A percentile compares a stretch with the other conserved stretches of the same genome.
phyloP scores from a whole-genome alignment of 306 rosid genomes.

The Luffa aegyptiaca region DNA sequence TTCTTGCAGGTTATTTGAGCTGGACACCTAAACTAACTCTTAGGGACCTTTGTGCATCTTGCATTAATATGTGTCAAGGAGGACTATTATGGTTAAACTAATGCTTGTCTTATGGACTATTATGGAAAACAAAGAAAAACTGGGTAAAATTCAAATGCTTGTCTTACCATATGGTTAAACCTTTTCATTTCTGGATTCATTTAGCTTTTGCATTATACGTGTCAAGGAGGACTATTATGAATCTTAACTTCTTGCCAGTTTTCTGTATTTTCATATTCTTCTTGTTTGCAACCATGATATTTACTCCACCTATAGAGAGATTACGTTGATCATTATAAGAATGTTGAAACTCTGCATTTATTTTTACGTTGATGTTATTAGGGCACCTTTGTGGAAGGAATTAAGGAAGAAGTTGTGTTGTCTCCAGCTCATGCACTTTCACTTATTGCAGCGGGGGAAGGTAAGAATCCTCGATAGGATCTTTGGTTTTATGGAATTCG shows the following conservation, averaged over 20 bases:
- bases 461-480: conserved; percentile 25
- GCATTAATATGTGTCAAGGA: too few relatives aligned
- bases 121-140: too few relatives aligned
- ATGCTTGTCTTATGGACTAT: too few relatives aligned
- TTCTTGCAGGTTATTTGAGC: too few relatives aligned
- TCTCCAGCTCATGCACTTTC: conserved; percentile 99
- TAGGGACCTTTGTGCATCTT: too few relatives aligned
- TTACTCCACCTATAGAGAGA: not conserved
- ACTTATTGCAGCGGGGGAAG: conserved; percentile 98
- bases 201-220: not conserved
- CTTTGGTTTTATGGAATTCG: not conserved
- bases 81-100: too few relatives aligned
- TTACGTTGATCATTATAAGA: not conserved
- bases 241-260: not conserved
- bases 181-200: not conserved
- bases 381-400: conserved; percentile 97
- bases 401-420: conserved; percentile 95
- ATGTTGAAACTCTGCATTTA: not conserved
- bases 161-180: not conserved
- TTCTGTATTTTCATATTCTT: not conserved
- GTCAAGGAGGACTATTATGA: not conserved
- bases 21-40: too few relatives aligned
- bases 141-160: too few relatives aligned
- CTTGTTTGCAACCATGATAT: not conserved
- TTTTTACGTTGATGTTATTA: conserved; percentile 16